Base-by-base conservation (phyloP, 306 rosid species). In the Acacia acuminata region DNA sequence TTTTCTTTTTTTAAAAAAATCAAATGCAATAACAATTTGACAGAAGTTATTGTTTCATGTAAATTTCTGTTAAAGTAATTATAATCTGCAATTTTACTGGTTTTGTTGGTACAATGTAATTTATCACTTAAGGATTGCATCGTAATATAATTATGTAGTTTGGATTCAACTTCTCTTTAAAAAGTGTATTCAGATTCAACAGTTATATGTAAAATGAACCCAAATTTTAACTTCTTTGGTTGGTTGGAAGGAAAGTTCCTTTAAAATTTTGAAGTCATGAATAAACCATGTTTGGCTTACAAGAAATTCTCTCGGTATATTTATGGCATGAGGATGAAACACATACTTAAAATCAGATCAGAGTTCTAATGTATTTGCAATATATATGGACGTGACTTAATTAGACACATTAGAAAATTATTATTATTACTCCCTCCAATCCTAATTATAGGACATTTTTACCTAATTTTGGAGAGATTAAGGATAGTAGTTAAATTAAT, bases 31-130 rank as follows among this genome's bases (percentile, higher is more conserved):
- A 43, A 83, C 9, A 60, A 9, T 17, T 48, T 47, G 38, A 36
- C 74, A 71, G 38, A 36, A 73, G 36, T 16, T 70, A 60, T 42
- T 67, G 34, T 44, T 3, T 3, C 75, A 7, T 82, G 44, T 69
- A 47, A 77, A 76, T 70, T 82, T 66, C 64, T 30, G 73, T 15
- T 22, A 0, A 10, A 71, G 67, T 58, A 56, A 42, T 56, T 30
- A 24, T 58, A 72, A 68, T 43, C 50, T 34, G 42, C 50, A 27
- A 8, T 76, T 27, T 43, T 7, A 38, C 42, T 5, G 8, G 42
- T 38, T 60, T 82, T 69, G 25, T 50, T 25, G 38, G 27, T 25
- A 71, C 48, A 71, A 25, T 70, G 40, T 77, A 63, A 72, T 72
- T 61, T 36, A 22, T 70, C 43, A 63, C 17, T 13, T 25, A 4